A percentile compares a stretch with the other conserved stretches of the same genome.
phyloP scores from a whole-genome alignment of 768 basidiomycete genomes.

The Lentinula sp. region DNA sequence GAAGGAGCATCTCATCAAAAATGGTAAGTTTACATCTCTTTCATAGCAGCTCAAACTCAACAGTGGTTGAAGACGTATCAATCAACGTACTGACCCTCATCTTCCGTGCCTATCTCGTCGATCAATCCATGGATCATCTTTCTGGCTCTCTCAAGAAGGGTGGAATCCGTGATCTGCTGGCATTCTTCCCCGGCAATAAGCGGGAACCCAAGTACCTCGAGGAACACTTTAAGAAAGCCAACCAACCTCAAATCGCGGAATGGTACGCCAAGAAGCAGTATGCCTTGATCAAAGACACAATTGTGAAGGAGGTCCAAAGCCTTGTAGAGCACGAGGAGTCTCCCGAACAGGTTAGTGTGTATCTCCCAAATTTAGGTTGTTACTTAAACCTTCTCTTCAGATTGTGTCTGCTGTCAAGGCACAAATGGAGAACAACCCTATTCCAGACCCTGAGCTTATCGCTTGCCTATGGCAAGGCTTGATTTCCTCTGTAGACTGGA shows the following conservation, averaged over 20 bases:
- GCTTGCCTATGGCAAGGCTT: conserved; percentile 91
- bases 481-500: conserved; percentile 85
- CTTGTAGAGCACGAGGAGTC: conserved; percentile 66
- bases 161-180: conserved; percentile 77
- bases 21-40: conserved; percentile 44
- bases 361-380: not conserved
- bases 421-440: conserved; percentile 71
- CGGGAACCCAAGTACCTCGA: conserved; percentile 71
- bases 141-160: conserved; percentile 76
- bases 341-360: conserved; percentile 52
- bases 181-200: conserved; percentile 85
- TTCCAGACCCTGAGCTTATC: conserved; percentile 81
- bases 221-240: conserved; percentile 80
- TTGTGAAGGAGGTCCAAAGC: conserved; percentile 63
- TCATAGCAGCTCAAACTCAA: not conserved
- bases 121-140: conserved; percentile 89
- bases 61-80: conserved; percentile 54
- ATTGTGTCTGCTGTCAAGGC: conserved; percentile 69
- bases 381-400: conserved; percentile 29
- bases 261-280: conserved; percentile 94
- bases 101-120: conserved; percentile 74
- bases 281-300: conserved; percentile 72
- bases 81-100: conserved; percentile 69
- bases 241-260: conserved; percentile 75
- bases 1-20: conserved; percentile 95